These are phyloP conservation scores for Acanthamoeba polyphaga DNA, from an alignment of 208 protist genomes.

Conservation along the genomic window DNA sequence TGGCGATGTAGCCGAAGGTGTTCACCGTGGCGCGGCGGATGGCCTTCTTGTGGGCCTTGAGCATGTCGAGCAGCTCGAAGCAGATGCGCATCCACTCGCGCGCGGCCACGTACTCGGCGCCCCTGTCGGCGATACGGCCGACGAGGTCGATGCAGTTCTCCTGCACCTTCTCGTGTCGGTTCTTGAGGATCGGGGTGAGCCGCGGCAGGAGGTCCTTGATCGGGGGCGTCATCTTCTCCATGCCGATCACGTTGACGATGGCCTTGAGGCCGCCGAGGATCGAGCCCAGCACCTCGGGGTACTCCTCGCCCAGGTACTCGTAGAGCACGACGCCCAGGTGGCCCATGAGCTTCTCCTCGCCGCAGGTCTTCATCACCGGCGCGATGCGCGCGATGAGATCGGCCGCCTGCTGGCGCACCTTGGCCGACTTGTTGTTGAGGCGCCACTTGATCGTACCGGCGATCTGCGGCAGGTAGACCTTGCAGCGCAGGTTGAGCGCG, in stretches of 20 bases:
- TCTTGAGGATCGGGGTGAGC: constrained; percentile 99
- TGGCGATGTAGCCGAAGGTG: constrained; percentile 99
- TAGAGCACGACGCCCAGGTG: constrained; percentile 98
- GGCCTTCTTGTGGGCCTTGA: constrained; percentile 98
- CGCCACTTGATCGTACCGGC: constrained; percentile 97
- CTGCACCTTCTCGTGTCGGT: constrained; percentile 98
- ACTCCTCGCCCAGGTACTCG: constrained; percentile 99
- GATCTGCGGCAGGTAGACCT: constrained; percentile 96
- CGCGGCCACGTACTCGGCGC: constrained; percentile 91
- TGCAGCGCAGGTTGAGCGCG: constrained; percentile 76
- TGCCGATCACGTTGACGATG: constrained; percentile 97
- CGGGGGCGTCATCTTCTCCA: constrained; percentile 94
- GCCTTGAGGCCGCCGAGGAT: constrained; percentile 97
- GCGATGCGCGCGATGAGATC: constrained; percentile 97
- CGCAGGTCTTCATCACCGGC: constrained; percentile 95
- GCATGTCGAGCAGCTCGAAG: constrained; percentile 99
- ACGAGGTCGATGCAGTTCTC: constrained; percentile 98
- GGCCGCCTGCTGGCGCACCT: constrained; percentile 96
- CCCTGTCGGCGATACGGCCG: constrained; percentile 97
- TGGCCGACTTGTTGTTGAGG: constrained; percentile 95
- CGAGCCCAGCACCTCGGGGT: constrained; percentile 97
- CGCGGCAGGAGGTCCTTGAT: constrained; percentile 97
- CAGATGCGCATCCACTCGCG: constrained; percentile 97
- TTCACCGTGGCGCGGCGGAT: constrained; percentile 97
- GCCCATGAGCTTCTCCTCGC: constrained; percentile 95